Evolutionary conservation across 2,329 filamentous ascomycete species (phyloP).

Genomic region (Calonectria naviculata): DNA sequence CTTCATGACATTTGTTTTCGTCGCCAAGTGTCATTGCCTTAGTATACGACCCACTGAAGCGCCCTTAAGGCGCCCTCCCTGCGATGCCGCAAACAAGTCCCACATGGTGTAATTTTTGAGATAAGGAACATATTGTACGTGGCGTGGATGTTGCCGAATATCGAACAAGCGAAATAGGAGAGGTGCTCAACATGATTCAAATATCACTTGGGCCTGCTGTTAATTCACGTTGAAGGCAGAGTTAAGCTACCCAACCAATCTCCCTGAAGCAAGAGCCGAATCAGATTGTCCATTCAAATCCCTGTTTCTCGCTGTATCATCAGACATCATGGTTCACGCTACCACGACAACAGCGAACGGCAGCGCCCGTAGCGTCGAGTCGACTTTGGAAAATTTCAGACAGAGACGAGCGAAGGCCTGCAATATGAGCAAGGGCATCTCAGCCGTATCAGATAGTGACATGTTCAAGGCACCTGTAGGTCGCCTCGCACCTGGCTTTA

Average conservation of each 20-base stretch:
- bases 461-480: not conserved
- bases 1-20: not conserved
- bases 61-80: not conserved
- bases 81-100: not conserved
- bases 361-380: not conserved
- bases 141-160: not conserved
- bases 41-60: not conserved
- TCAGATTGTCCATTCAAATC: no score
- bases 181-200: not conserved
- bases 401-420: not conserved
- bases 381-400: not conserved
- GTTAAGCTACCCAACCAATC: not conserved
- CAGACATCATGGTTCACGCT: not conserved
- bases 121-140: not conserved
- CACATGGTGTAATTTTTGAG: not conserved
- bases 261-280: no score
- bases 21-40: not conserved
- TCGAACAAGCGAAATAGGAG: not conserved
- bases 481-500: no score
- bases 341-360: not conserved
- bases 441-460: not conserved
- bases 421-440: not conserved
- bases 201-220: not conserved
- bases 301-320: not conserved
- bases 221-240: not conserved